Evolutionary conservation across 140 eudicot species (phyloP).

Genomic region (Flaveria floridana): DNA sequence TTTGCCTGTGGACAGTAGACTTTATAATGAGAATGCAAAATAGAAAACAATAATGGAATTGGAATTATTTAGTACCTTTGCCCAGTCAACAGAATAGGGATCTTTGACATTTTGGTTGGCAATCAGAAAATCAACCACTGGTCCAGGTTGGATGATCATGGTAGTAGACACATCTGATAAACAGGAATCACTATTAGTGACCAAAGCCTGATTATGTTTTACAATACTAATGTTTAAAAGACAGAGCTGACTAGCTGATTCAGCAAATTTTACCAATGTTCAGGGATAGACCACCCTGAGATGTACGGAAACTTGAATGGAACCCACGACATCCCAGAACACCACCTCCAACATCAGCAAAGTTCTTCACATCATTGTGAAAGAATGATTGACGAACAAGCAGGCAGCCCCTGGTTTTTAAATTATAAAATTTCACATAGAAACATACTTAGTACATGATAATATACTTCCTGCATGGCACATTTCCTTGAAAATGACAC

Average conservation of each 20-base stretch:
- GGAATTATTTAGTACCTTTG: constrained; percentile 43
- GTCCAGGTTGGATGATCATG: constrained; percentile 75
- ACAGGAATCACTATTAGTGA: constrained; percentile 22
- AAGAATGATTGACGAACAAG: constrained; percentile 77
- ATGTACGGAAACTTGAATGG: constrained; percentile 70
- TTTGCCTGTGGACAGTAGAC: constrained; percentile 48
- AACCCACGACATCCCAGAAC: constrained; percentile 76
- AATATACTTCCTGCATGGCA: background rate
- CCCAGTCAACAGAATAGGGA: constrained; percentile 60
- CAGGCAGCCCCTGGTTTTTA: constrained; percentile 63
- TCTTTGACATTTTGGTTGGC: constrained; percentile 58
- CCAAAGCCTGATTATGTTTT: background rate
- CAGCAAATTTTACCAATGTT: constrained; percentile 54
- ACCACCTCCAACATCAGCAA: constrained; percentile 68
- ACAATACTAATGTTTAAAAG: background rate
- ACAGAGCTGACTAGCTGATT: background rate
- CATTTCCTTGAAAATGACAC: too few species aligned
- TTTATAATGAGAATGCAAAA: constrained; percentile 11
- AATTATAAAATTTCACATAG: background rate
- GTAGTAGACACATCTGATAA: constrained; percentile 65
- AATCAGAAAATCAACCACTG: constrained; percentile 61
- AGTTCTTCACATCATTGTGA: constrained; percentile 53
- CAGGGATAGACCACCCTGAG: constrained; percentile 71
- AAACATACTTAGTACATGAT: background rate
- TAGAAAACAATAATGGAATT: background rate